Percentiles rank a stretch among this genome's conserved stretches.
Conservation (phyloP, 2,329 filamentous ascomycete species). For the Chalaropsis ovoidea region DNA sequence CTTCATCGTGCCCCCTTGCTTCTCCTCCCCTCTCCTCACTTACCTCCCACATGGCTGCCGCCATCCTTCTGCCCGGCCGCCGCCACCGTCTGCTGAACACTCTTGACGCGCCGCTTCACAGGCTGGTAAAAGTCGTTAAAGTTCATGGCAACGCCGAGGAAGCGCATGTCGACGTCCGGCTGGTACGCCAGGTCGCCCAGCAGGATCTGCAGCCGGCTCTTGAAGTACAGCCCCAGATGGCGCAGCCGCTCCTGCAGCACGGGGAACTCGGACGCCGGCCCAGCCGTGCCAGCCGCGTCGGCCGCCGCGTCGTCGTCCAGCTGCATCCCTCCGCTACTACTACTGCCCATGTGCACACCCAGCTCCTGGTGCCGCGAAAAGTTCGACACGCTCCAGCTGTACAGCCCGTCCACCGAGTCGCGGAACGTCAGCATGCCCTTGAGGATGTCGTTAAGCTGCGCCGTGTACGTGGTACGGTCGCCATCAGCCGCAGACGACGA, state of each 20-base stretch:
- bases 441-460: slow-evolving; percentile 83
- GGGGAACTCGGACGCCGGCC: slow-evolving; percentile 57
- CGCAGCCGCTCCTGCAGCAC: slow-evolving; percentile 63
- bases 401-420: slow-evolving; percentile 85
- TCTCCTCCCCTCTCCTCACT: neutral
- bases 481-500: slow-evolving; percentile 43
- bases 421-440: slow-evolving; percentile 91
- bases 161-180: slow-evolving; percentile 88
- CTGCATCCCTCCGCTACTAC: slow-evolving; percentile 28
- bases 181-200: slow-evolving; percentile 88
- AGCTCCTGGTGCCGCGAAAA: slow-evolving; percentile 86
- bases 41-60: neutral
- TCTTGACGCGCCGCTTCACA: slow-evolving; percentile 51
- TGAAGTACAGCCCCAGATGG: slow-evolving; percentile 65
- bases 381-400: slow-evolving; percentile 88
- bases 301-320: slow-evolving; percentile 27
- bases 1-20: neutral
- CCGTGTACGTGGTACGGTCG: slow-evolving; percentile 67
- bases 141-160: slow-evolving; percentile 95
- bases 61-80: neutral
- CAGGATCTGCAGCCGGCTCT: slow-evolving; percentile 64
- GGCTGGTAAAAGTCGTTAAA: slow-evolving; percentile 96
- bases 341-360: slow-evolving; percentile 53
- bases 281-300: slow-evolving; percentile 32
- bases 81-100: slow-evolving; percentile 26